Percentiles rank a stretch among this genome's conserved stretches.
phyloP scores from a whole-genome alignment of 2,329 filamentous ascomycete genomes.

The Nakataea oryzae region DNA sequence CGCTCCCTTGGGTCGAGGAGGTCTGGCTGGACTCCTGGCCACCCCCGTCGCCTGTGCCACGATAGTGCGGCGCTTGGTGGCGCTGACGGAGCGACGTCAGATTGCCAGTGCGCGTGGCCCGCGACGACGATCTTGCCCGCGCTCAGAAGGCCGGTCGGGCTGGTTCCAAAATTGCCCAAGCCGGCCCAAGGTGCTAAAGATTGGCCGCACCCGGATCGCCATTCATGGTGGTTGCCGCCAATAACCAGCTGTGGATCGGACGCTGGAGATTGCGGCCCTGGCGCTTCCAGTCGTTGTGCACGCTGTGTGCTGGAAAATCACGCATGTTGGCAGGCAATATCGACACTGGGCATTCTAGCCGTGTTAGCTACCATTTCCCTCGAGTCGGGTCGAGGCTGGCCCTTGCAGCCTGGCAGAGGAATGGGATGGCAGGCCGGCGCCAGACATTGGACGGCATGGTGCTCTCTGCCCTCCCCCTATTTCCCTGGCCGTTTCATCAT shows the following conservation, averaged over 20 bases:
- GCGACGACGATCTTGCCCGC: neutral
- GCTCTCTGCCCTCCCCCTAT: neutral
- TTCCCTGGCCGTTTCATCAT: neutral
- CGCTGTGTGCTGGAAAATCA: neutral
- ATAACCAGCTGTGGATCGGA: neutral
- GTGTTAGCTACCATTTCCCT: neutral
- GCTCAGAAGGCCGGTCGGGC: neutral
- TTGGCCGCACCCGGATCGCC: neutral
- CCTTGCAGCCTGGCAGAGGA: neutral
- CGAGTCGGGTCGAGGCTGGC: neutral
- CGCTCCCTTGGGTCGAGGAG: neutral
- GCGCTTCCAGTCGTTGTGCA: neutral
- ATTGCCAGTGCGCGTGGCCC: neutral
- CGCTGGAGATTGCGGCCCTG: no score
- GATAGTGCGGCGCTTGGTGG: neutral
- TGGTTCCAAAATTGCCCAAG: neutral
- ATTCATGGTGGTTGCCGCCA: neutral
- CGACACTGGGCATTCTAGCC: neutral
- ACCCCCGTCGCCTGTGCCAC: no score
- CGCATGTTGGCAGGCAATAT: neutral
- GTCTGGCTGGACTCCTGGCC: neutral
- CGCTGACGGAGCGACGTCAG: neutral
- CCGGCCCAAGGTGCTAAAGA: neutral
- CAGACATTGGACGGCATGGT: neutral
- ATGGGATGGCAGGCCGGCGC: neutral